These are phyloP conservation scores for Candida nonsorbophila DNA, from an alignment of 805 yeast genomes.

Conservation along the genomic window DNA sequence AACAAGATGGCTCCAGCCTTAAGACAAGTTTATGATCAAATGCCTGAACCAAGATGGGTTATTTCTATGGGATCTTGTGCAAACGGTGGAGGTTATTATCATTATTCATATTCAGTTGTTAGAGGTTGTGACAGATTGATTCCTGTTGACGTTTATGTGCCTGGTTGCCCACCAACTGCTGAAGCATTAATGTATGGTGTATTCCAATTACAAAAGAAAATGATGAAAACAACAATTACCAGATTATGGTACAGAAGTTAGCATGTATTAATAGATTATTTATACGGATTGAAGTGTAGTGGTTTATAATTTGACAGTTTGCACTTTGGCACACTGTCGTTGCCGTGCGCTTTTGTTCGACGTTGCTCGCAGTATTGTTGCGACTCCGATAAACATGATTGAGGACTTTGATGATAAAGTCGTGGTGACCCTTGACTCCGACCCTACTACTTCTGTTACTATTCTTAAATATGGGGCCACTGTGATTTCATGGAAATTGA, in stretches of 20 bases:
- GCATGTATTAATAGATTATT: slow-evolving; percentile 1
- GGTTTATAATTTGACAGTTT: too few relatives aligned
- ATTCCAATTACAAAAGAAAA: slow-evolving; percentile 84
- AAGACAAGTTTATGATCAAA: slow-evolving; percentile 89
- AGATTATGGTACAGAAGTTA: slow-evolving; percentile 78
- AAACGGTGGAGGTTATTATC: slow-evolving; percentile 91
- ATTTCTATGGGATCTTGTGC: slow-evolving; percentile 94
- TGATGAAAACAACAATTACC: slow-evolving; percentile 75
- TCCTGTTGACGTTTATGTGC: slow-evolving; percentile 87
- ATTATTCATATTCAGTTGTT: slow-evolving; percentile 82
- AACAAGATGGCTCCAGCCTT: slow-evolving; percentile 92
- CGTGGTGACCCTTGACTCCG: slow-evolving; percentile 49
- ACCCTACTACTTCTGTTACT: slow-evolving; percentile 51
- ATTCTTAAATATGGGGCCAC: slow-evolving; percentile 88
- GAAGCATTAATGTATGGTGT: slow-evolving; percentile 91
- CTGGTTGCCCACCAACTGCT: slow-evolving; percentile 90
- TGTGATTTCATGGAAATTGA: slow-evolving; percentile 69
- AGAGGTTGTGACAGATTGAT: slow-evolving; percentile 86
- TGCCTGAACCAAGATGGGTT: slow-evolving; percentile 95
- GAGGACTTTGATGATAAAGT: slow-evolving; percentile 64
- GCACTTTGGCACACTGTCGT: too few relatives aligned
- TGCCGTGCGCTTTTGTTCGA: too few relatives aligned
- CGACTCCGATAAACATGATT: slow-evolving; percentile 44
- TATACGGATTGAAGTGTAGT: not conserved
- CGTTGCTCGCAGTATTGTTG: too few relatives aligned